Conservation (phyloP, 2,329 filamentous ascomycete genomes). For the Apiospora hydei region DNA sequence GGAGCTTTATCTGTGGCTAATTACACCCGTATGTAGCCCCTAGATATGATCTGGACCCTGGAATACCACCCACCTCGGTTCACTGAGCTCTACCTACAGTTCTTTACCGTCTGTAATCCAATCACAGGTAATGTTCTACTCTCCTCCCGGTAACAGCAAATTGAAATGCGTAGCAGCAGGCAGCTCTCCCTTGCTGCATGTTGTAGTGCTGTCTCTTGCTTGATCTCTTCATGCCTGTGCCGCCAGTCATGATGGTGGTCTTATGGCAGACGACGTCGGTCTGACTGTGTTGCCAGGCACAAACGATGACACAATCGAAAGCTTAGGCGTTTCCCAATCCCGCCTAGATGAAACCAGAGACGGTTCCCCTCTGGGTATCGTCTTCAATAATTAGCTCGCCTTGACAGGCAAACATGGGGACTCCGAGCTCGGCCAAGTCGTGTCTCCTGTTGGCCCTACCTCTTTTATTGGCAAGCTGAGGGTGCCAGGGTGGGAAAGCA, state of each 20-base stretch:
- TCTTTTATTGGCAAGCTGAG: background rate
- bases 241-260: background rate
- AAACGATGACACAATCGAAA: slow-evolving; percentile 1
- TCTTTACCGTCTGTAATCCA: background rate
- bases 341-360: background rate
- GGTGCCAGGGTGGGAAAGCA: background rate
- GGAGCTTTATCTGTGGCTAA: slow-evolving; percentile 18
- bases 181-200: background rate
- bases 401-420: background rate
- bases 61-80: background rate
- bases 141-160: background rate
- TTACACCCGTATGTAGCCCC: background rate
- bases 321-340: slow-evolving; percentile 9
- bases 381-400: background rate
- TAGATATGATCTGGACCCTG: slow-evolving; percentile 11
- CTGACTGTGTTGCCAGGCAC: slow-evolving; percentile 17
- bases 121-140: background rate
- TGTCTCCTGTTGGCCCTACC: background rate
- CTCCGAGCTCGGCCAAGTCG: slow-evolving; percentile 15
- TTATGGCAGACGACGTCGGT: slow-evolving; percentile 1
- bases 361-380: background rate
- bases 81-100: background rate
- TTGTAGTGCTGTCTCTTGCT: background rate
- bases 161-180: background rate
- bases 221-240: background rate